Evolutionary conservation across 2,329 filamentous ascomycete genomes (phyloP), one percentile per base, ranked within the genome.

Genomic region (Corinectria fuckeliana): DNA sequence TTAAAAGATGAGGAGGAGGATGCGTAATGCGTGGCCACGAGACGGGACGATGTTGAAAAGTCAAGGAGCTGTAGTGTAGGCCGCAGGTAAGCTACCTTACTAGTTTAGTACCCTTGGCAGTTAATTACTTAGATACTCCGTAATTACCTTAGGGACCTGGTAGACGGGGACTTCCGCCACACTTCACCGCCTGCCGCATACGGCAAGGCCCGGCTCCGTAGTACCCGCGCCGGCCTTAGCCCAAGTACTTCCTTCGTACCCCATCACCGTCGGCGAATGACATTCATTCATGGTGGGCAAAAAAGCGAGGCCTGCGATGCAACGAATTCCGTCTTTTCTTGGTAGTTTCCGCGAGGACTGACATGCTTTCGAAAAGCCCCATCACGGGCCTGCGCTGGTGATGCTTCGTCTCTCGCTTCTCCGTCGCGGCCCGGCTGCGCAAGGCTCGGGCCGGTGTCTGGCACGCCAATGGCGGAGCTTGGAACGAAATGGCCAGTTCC

Each of bases 361-460:
- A 62, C 53, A 69, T 67, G 65, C 58, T 50, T 55, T 39, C 41
- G 16, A 32, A 34, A 47, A 60, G 28, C 47, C 23, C 61, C 45
- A 26, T 34, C 41, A 26, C 44, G 39, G 41, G 55, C 54, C 20
- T 52, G 23, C 49, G 45, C 47, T 39, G 44, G 64, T 57, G 56
- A 72, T 72, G 66, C 64, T 71, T 25, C 45, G 68, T 32, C 30
- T 70, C 44, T 66, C 68, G 7, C 32, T 71, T 18, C 32, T 72
- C 21, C 66, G 66, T 41, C 68, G 62, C 34, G 56, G 65, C 42
- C 56, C 66, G 48, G 62, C 68, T 28, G 36, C 58, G 7, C 60
- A 38, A 48, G 52, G 57, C 44, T 61, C 67, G 58, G 65, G 56
- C 60, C 64, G 64, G 51, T 63, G 59, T 48, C 48, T 68, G 48